phyloP scores from a whole-genome alignment of 2,329 filamentous ascomycete genomes.

The Apiospora arundinis region DNA sequence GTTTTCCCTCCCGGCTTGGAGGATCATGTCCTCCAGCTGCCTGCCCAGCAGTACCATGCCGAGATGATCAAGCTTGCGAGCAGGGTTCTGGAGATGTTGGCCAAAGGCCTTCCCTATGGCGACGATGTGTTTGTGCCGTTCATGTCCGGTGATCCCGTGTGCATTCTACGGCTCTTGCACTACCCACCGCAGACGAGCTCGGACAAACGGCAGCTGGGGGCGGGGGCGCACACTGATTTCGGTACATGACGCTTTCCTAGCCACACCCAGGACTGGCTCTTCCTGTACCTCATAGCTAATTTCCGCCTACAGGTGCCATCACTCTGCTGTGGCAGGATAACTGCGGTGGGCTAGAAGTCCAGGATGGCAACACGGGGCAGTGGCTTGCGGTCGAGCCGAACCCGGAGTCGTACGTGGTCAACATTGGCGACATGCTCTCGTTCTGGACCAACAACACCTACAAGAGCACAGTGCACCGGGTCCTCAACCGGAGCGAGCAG shows the following conservation, averaged over 20 bases:
- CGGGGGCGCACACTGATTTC: constrained; percentile 36
- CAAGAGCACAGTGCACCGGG: constrained; percentile 32
- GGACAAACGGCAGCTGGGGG: constrained; percentile 32
- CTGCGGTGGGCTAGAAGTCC: constrained; percentile 32
- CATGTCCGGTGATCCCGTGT: constrained; percentile 33
- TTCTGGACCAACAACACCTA: constrained; percentile 32
- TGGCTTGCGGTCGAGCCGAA: constrained; percentile 31
- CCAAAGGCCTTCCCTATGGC: constrained; percentile 32
- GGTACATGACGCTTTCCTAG: constrained; percentile 23
- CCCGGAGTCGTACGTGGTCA: constrained; percentile 33
- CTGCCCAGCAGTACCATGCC: constrained; percentile 32
- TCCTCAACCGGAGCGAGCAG: constrained; percentile 31
- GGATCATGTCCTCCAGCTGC: constrained; percentile 27
- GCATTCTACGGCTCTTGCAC: constrained; percentile 31
- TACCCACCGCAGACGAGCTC: constrained; percentile 31
- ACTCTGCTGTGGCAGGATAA: constrained; percentile 34
- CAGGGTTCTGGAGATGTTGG: constrained; percentile 32
- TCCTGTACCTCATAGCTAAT: not conserved
- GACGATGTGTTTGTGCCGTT: constrained; percentile 32
- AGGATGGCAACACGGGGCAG: constrained; percentile 24
- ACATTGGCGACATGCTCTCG: constrained; percentile 35
- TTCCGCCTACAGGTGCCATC: constrained; percentile 30
- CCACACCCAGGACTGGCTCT: not conserved
- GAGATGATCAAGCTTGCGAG: constrained; percentile 29
- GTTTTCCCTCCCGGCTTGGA: constrained; percentile 30